Percentiles rank a stretch among this genome's conserved stretches.
These are phyloP conservation scores for Oidiodendron maius DNA, from an alignment of 495 filamentous ascomycete species.

Conservation along the genomic window DNA sequence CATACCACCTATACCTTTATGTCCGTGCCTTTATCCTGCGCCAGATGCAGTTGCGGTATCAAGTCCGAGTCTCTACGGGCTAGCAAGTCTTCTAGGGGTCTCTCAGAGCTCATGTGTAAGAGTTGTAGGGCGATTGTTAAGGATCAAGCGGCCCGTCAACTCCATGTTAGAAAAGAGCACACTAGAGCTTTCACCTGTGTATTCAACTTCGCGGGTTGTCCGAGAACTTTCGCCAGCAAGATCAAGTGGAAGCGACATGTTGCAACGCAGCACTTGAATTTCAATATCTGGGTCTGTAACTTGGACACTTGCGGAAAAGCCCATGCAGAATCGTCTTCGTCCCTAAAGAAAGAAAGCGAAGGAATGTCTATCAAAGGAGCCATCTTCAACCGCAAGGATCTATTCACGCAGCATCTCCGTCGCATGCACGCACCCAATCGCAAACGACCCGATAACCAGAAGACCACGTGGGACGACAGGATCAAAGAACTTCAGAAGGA, in stretches of 20 bases:
- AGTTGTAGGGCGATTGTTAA: constrained; percentile 24
- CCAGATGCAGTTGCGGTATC: constrained; percentile 1
- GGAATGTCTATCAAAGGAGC: neutral
- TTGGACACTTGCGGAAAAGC: constrained; percentile 51
- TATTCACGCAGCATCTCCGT: constrained; percentile 91
- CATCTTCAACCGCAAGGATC: constrained; percentile 83
- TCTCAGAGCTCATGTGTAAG: neutral
- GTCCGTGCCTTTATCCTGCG: neutral
- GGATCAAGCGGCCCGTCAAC: constrained; percentile 32
- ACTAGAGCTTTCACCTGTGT: constrained; percentile 67
- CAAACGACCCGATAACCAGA: constrained; percentile 24
- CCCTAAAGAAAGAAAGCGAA: neutral
- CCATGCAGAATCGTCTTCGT: neutral
- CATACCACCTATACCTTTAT: neutral
- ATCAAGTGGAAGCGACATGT: constrained; percentile 97
- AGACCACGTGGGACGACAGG: constrained; percentile 19
- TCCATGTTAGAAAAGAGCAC: constrained; percentile 45
- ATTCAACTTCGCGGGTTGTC: constrained; percentile 71
- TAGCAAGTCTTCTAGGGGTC: too few species aligned
- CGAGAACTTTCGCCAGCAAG: constrained; percentile 71
- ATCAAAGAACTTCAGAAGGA: constrained; percentile 46
- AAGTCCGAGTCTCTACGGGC: neutral
- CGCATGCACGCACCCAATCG: constrained; percentile 73
- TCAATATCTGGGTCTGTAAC: constrained; percentile 77
- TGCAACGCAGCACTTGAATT: constrained; percentile 70